Evolutionary conservation across 73 alveolate species (phyloP), one percentile per base, ranked within the genome.

Genomic region (Tetrahymena malaccensis): DNA sequence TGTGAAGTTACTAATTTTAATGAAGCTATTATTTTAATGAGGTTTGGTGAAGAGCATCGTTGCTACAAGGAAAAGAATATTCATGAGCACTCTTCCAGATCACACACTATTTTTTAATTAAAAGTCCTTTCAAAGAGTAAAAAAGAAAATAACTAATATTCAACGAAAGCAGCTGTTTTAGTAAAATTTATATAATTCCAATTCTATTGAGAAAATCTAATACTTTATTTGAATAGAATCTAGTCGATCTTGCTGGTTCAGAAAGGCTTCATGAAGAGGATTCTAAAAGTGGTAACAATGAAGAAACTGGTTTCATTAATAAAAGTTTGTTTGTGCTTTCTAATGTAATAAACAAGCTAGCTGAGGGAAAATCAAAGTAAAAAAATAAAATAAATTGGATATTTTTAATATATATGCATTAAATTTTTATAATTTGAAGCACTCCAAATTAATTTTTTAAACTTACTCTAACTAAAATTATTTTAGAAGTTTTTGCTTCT

Each of bases 231-330:
- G 93, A 96, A 85, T 94, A 98, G 94, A 98, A 98, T 96, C 97
- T 99, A 44, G 98, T 99, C 8, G 99, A 99, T 96, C 95, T 99
- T n/a, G 99, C 99, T 4, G 99, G 99, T 12, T 96, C 99, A 95
- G 99, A 99, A 96, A 97, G 99, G 95, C 97, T 98, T 31, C 94
- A 95, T 34, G 97, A 95, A 85, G 97, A 97, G 55, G 99, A 99
- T 94, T 97, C 98, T 85, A 99, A 98, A 93, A 85, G 96, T 84
- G 95, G 96, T 93, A 70, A 70, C 27, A 50, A 85, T 22, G 99
- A 98, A 56, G 99, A 98, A 97, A 98, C 99, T 3, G 98, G 98
- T 1, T 98, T 98, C 95, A 98, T 98, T 38, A 98, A 98, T 96
- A 98, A 98, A 94, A 96, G 99, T 44, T 94, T 98, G 43, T 98